Percentiles rank a stretch among this genome's conserved stretches.
phyloP scores from a whole-genome alignment of 345 rosid species.

The Arabidopsis suecica region DNA sequence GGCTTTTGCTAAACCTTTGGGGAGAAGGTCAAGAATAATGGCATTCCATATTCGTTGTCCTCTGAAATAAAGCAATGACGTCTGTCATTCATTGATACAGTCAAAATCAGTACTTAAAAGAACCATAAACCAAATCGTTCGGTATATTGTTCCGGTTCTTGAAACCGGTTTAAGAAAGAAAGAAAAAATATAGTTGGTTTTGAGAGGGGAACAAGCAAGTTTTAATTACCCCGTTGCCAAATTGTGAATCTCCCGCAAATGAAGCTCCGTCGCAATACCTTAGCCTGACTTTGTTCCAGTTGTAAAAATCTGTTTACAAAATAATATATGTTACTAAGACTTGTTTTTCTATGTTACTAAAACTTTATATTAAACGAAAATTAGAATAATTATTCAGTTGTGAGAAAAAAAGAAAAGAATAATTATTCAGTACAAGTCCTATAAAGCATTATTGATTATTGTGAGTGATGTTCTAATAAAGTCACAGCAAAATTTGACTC shows the following conservation, averaged over 20 bases:
- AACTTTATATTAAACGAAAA: not conserved
- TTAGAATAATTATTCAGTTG: conserved; percentile 1
- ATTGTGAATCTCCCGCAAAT: conserved; percentile 72
- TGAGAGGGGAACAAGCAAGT: not conserved
- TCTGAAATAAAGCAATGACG: conserved; percentile 83
- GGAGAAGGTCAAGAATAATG: conserved; percentile 80
- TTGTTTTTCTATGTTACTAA: not conserved
- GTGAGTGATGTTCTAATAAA: conserved; percentile 23
- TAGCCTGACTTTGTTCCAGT: conserved; percentile 94
- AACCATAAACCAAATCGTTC: not conserved
- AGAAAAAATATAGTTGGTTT: not conserved
- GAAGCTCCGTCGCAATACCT: conserved; percentile 99
- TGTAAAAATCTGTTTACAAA: conserved; percentile 75
- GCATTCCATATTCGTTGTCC: conserved; percentile 93
- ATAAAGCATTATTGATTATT: not conserved
- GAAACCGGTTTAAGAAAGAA: conserved; percentile 13
- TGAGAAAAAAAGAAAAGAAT: not conserved
- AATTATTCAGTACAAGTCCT: conserved; percentile 6
- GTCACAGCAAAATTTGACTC: conserved; percentile 11
- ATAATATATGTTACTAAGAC: no score
- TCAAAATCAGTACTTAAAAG: conserved; percentile 1
- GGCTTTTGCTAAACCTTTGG: conserved; percentile 75
- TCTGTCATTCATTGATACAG: conserved; percentile 54
- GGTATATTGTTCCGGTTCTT: conserved; percentile 27
- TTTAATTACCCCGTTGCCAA: conserved; percentile 69